Conservation (phyloP, 306 rosid species). For the Glycine soja region DNA sequence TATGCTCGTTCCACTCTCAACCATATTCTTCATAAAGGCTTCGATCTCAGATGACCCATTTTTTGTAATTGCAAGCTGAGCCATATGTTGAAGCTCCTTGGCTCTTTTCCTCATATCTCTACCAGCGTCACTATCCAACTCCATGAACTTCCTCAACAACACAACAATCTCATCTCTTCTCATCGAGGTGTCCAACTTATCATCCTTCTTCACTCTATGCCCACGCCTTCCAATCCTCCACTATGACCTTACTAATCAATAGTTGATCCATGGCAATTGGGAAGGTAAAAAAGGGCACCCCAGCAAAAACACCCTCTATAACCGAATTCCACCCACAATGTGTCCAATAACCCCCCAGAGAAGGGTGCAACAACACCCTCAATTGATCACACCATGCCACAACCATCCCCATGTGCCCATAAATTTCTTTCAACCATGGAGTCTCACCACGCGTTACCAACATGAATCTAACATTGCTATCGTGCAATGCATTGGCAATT, state of each 20-base stretch:
- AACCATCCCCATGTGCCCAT: constrained; percentile 52
- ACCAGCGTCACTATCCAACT: constrained; percentile 45
- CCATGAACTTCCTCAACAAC: constrained; percentile 55
- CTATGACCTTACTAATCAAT: constrained; percentile 47
- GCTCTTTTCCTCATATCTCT: constrained; percentile 55
- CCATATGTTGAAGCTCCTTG: constrained; percentile 44
- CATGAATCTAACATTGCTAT: constrained; percentile 52
- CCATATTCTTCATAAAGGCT: constrained; percentile 48
- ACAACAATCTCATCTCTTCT: constrained; percentile 47
- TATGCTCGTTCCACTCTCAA: not conserved
- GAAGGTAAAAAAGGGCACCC: constrained; percentile 63
- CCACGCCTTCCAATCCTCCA: constrained; percentile 70
- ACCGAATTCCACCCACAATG: constrained; percentile 76
- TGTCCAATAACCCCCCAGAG: constrained; percentile 65
- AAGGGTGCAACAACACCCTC: constrained; percentile 58
- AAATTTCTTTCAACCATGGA: constrained; percentile 40
- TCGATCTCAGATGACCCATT: constrained; percentile 56
- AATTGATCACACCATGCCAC: constrained; percentile 72
- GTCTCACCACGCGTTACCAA: constrained; percentile 58
- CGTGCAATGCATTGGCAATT: constrained; percentile 49
- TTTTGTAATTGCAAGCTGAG: constrained; percentile 44
- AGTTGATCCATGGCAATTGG: constrained; percentile 63
- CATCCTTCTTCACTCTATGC: constrained; percentile 58
- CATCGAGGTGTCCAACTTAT: constrained; percentile 45
- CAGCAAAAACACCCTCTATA: constrained; percentile 61